These are phyloP conservation scores for Beauveria rudraprayagi DNA, from an alignment of 2,329 filamentous ascomycete species.

Conservation along the genomic window DNA sequence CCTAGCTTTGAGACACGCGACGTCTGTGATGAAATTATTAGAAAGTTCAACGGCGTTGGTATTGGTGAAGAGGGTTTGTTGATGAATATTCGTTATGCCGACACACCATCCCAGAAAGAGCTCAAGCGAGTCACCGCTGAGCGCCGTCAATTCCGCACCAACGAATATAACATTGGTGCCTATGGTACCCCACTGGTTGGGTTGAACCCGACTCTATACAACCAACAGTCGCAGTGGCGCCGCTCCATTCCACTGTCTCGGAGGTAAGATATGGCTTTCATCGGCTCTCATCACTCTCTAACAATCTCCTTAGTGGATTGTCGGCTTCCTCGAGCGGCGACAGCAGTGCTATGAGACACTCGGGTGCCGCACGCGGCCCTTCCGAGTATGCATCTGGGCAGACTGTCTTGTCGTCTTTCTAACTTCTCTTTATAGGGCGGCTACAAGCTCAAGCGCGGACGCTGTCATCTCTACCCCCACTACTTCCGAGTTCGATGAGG, in stretches of 20 bases:
- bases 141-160: constrained; percentile 88
- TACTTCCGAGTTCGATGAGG: constrained; percentile 45
- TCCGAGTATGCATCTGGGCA: constrained; percentile 28
- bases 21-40: constrained; percentile 82
- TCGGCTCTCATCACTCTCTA: not conserved
- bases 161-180: constrained; percentile 79
- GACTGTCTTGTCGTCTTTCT: constrained; percentile 22
- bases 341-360: constrained; percentile 21
- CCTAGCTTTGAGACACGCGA: constrained; percentile 80
- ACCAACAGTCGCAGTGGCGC: constrained; percentile 30
- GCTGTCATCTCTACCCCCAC: constrained; percentile 31
- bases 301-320: constrained; percentile 16
- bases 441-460: constrained; percentile 32
- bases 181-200: constrained; percentile 57
- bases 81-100: constrained; percentile 91
- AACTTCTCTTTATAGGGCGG: constrained; percentile 28
- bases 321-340: constrained; percentile 24
- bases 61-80: constrained; percentile 73
- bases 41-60: constrained; percentile 71
- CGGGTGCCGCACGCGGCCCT: constrained; percentile 25
- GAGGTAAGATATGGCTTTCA: constrained; percentile 19
- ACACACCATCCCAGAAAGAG: constrained; percentile 93
- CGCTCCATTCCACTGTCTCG: constrained; percentile 24
- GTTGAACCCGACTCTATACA: constrained; percentile 34
- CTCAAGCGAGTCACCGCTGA: constrained; percentile 94